Conservation (phyloP, 305 asterid species). For the Solanum aculeatissimum region DNA sequence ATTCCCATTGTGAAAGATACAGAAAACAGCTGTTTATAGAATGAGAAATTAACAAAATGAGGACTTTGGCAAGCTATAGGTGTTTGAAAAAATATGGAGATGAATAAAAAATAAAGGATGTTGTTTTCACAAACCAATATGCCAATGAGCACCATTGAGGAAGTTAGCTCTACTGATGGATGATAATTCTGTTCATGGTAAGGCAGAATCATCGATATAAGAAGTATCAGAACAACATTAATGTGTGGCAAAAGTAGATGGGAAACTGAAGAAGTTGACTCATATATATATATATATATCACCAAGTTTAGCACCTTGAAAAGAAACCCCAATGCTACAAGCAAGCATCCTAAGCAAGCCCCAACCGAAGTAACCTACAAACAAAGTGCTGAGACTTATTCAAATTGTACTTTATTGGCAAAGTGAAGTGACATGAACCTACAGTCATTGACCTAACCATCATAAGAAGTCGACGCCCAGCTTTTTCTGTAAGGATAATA, state of each 20-base stretch:
- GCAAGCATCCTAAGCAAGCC: slow-evolving; percentile 5
- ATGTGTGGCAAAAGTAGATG: not conserved
- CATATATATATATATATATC: not conserved
- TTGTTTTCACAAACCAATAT: slow-evolving; percentile 1
- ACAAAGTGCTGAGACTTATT: not conserved
- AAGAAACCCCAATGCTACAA: slow-evolving; percentile 2
- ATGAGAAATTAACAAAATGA: not conserved
- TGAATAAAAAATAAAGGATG: not conserved
- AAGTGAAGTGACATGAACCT: not conserved
- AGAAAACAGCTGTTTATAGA: not conserved
- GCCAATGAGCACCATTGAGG: slow-evolving; percentile 1
- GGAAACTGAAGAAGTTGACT: not conserved
- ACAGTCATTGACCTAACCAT: not conserved
- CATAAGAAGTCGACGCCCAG: slow-evolving; percentile 3
- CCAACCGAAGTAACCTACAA: slow-evolving; percentile 2
- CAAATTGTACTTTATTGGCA: not conserved
- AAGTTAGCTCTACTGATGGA: not conserved
- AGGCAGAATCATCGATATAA: not conserved
- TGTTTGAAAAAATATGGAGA: not conserved
- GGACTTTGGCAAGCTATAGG: not conserved
- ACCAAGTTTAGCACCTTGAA: not conserved
- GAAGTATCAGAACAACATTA: not conserved
- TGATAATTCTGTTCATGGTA: not conserved
- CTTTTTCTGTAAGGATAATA: not conserved
- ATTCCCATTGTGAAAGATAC: not conserved